Conservation (phyloP, 78 protist genomes). For the Chrysochromulina tobinii region DNA sequence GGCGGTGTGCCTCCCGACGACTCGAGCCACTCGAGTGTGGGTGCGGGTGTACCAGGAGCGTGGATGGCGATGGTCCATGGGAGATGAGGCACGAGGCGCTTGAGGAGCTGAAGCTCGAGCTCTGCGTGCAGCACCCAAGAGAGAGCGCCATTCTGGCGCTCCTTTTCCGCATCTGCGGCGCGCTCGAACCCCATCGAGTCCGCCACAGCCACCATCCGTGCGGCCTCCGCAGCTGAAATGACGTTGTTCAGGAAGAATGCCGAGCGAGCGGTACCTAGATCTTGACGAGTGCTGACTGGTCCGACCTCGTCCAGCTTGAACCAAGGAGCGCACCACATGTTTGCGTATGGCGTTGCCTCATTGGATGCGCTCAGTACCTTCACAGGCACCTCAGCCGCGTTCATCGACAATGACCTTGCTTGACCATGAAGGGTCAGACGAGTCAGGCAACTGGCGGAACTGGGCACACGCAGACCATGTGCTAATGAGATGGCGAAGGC, state of each 20-base stretch:
- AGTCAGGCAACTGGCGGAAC: too few species aligned
- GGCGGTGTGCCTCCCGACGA: neutral
- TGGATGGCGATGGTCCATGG: neutral
- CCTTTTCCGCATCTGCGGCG: neutral
- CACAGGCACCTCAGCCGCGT: too few species aligned
- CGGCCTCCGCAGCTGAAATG: neutral
- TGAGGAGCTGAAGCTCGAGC: neutral
- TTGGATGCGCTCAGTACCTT: too few species aligned
- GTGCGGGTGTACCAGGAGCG: neutral
- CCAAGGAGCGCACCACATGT: neutral
- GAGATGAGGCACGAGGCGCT: neutral
- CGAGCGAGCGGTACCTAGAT: neutral
- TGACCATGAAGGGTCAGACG: too few species aligned
- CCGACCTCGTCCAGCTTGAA: neutral
- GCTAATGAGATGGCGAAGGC: too few species aligned
- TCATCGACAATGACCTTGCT: too few species aligned
- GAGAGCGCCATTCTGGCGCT: neutral
- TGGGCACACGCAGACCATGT: too few species aligned
- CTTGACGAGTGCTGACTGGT: neutral
- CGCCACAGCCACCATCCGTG: neutral
- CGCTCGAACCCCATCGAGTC: neutral
- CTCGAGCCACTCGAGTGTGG: too few species aligned
- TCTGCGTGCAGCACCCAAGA: neutral
- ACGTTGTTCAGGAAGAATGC: neutral
- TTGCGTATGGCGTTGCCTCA: too few species aligned